Conservation (phyloP, 139 green algal species). For the Coelastrella sp. region DNA sequence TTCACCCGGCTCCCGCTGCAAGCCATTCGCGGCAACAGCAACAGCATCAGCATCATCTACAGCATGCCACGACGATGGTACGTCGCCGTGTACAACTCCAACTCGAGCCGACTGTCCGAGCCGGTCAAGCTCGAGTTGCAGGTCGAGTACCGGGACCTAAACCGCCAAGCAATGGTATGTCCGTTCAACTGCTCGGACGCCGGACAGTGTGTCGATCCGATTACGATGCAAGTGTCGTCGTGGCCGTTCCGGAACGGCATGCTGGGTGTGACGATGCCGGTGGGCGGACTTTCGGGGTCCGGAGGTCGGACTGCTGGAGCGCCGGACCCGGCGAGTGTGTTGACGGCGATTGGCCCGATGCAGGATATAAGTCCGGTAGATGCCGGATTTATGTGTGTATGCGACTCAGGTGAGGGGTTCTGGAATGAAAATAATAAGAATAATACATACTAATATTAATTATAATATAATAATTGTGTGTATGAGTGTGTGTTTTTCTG, state of each 20-base stretch:
- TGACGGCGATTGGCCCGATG: conserved; percentile 11
- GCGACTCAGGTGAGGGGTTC: not conserved
- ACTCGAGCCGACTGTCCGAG: not conserved
- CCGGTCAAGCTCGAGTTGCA: not conserved
- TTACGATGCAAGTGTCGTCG: not conserved
- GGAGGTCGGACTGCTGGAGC: not conserved
- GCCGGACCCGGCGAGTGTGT: not conserved
- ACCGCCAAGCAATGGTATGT: not conserved
- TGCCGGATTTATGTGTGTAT: conserved; percentile 30
- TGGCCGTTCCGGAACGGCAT: not conserved
- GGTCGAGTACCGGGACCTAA: conserved; percentile 33
- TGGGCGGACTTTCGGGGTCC: not conserved
- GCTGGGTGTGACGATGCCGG: not conserved
- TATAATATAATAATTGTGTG: not conserved
- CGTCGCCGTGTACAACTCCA: conserved; percentile 45
- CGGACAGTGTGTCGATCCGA: conserved; percentile 27
- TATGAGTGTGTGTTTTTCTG: not conserved
- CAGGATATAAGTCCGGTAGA: conserved; percentile 14
- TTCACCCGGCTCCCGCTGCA: not conserved
- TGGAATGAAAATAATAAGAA: not conserved
- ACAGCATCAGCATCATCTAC: conserved; percentile 10
- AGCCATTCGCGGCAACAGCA: not conserved
- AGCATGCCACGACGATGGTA: conserved; percentile 34
- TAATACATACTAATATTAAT: not conserved
- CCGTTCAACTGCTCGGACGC: conserved; percentile 31